Base-by-base conservation (phyloP, 306 rosid species). In the Quercus variabilis region DNA sequence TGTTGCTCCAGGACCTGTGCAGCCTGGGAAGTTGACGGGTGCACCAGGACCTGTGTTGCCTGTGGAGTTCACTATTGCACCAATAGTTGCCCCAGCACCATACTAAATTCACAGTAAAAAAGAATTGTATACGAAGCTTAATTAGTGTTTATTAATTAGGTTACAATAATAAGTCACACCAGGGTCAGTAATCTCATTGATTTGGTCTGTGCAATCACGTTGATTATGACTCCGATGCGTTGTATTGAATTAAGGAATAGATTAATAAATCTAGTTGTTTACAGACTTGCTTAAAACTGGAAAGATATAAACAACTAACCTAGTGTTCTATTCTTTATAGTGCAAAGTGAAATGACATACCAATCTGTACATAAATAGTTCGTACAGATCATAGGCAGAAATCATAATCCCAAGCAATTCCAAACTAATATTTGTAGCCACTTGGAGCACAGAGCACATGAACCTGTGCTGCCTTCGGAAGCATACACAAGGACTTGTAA, bases 11-110 rank as follows among this genome's bases (percentile, higher is more conserved):
- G 26, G 26, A 26, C 26, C 26, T 26, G 2, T 79, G 17, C 74
- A 71, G 30, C 11, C 86, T 2, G 87, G 58, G 3, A 74, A 56
- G 41, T 69, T 85, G 23, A n/a, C 30, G 1, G 82, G 75, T 63
- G 70, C 85, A 41, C 49, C 49, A 41, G 49, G 49, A 41, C 49
- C 49, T 11, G 49, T 41, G 49, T 8, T 1, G n/a, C 55, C 86
- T 57, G 80, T 85, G 25, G 46, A 71, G 7, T 46, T 46, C 11
- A 43, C 74, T 12, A 60, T 35, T 35, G 76, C 72, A 72, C 76
- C 85, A 0, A 6, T 43, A 9, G 74, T 10, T 74, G 59, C 89
- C 70, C 90, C 91, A 12, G 79, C 79, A 51, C 85, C 89, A 20
- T 71, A 3, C 77, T 83, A 55, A 73, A 18, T 14, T 41, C 11